Conservation (phyloP, 306 rosid species). For the Castanea mollissima region DNA sequence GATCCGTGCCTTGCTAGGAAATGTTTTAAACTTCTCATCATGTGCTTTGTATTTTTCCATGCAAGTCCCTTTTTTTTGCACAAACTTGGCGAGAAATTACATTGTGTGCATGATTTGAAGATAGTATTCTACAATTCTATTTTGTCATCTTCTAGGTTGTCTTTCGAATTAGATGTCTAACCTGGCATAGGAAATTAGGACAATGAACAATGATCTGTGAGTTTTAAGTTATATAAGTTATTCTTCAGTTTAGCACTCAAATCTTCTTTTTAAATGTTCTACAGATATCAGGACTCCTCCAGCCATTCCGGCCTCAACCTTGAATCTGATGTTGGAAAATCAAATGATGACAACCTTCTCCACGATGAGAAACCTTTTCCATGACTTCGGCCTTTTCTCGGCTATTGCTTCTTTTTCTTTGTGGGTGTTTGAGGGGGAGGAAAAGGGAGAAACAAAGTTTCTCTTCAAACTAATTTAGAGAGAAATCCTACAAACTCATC, state of each 20-base stretch:
- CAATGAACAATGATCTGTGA: neutral
- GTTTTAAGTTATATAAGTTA: neutral
- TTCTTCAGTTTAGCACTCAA: neutral
- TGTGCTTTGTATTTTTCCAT: neutral
- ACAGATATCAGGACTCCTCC: constrained; percentile 73
- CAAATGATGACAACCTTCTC: neutral
- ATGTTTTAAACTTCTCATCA: neutral
- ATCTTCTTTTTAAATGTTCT: neutral
- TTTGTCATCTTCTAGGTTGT: neutral
- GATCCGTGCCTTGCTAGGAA: neutral
- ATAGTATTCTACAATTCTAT: neutral
- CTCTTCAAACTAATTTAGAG: too few relatives aligned
- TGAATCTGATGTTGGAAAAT: constrained; percentile 29
- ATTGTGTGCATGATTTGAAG: neutral
- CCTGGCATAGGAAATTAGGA: too few relatives aligned
- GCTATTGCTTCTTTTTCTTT: neutral
- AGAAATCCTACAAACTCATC: too few relatives aligned
- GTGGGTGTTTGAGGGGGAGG: neutral
- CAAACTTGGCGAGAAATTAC: neutral
- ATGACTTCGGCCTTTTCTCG: neutral
- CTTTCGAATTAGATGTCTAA: too few relatives aligned
- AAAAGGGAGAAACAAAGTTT: too few relatives aligned
- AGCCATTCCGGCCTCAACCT: constrained; percentile 46
- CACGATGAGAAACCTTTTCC: neutral
- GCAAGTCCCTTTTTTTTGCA: neutral